These are phyloP conservation scores for Microascus cirrosus DNA, from an alignment of 2,329 filamentous ascomycete species.

Conservation along the genomic window DNA sequence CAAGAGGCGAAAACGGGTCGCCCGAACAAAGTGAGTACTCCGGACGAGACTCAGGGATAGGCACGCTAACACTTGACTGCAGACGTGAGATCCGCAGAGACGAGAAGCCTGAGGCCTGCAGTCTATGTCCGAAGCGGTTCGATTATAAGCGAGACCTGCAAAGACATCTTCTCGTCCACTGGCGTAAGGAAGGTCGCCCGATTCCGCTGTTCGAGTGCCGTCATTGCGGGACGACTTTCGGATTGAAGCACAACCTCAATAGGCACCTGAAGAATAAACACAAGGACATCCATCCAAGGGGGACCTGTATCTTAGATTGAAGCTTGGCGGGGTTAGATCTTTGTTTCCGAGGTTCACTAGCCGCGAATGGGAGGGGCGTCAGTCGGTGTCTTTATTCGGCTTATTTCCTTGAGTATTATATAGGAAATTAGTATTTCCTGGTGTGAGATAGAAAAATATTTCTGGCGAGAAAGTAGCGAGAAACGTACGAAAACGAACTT, in stretches of 20 bases:
- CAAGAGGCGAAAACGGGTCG: background rate
- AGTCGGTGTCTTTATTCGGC: background rate
- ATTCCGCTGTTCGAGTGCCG: background rate
- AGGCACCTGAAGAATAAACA: background rate
- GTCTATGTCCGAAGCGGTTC: background rate
- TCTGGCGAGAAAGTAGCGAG: background rate
- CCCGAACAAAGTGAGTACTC: background rate
- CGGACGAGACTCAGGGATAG: background rate
- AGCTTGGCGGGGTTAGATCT: background rate
- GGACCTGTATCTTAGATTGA: background rate
- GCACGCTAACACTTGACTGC: background rate
- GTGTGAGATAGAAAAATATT: background rate
- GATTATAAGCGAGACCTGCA: background rate
- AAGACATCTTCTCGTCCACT: background rate
- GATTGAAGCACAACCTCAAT: background rate
- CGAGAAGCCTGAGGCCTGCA: conserved; percentile 3
- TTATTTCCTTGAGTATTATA: background rate
- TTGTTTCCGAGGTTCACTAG: background rate
- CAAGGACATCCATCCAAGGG: background rate
- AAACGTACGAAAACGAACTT: background rate
- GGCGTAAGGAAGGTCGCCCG: background rate
- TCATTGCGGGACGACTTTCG: background rate
- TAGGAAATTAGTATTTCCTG: background rate
- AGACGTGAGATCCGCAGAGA: background rate
- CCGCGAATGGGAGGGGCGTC: background rate